A percentile compares a stretch with the other conserved stretches of the same genome.
phyloP scores from a whole-genome alignment of 139 green algal genomes.

The Haematococcus lacustris region DNA sequence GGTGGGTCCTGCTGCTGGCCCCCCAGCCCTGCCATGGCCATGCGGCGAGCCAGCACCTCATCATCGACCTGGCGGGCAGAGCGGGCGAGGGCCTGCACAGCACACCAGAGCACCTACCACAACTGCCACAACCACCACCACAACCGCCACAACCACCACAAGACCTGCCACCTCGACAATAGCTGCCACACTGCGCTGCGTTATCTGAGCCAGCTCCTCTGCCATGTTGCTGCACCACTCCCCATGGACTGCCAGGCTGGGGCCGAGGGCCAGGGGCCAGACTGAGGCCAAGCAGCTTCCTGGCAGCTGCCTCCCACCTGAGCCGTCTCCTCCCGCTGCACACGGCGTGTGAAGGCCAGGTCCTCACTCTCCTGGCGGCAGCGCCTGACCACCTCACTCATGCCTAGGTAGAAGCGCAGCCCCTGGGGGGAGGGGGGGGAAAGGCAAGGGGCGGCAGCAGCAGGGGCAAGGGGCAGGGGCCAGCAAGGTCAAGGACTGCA shows the following conservation, averaged over 20 bases:
- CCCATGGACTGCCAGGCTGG: background rate
- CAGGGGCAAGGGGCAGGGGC: background rate
- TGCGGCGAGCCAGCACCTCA: constrained; percentile 9
- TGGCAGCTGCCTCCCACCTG: no score
- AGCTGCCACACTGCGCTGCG: no score
- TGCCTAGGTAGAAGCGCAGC: constrained; percentile 78
- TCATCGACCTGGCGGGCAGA: background rate
- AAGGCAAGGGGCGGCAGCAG: background rate
- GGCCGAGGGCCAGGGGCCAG: background rate
- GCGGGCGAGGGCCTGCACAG: constrained; percentile 3
- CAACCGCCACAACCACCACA: background rate
- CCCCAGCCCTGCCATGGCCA: constrained; percentile 10
- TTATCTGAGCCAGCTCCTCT: background rate
- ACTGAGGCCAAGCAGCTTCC: constrained; percentile 1
- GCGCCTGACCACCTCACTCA: constrained; percentile 60
- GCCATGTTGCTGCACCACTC: background rate
- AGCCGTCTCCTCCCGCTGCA: constrained; percentile 35
- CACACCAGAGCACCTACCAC: background rate
- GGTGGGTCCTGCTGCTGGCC: background rate
- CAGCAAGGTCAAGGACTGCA: background rate
- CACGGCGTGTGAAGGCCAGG: constrained; percentile 57
- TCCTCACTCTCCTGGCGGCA: constrained; percentile 75
- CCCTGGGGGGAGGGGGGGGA: constrained; percentile 35
- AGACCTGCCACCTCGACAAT: no score
- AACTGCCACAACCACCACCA: background rate